Conservation (phyloP, 2,329 filamentous ascomycete species). For the Thielaviopsis ethacetica region DNA sequence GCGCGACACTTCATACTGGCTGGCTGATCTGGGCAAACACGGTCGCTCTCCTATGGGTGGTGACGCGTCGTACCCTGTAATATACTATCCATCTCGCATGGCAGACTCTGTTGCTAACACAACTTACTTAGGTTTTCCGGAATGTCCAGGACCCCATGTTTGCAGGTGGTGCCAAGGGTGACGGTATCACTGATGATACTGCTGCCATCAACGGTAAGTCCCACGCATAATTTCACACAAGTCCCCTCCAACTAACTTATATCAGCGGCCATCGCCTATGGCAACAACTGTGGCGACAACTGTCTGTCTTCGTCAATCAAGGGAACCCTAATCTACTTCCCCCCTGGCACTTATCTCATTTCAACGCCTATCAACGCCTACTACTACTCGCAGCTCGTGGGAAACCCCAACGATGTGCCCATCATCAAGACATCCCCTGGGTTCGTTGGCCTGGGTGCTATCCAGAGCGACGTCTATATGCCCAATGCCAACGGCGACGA, state of each 20-base stretch:
- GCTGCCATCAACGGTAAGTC: slow-evolving; percentile 29
- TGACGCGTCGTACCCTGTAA: neutral
- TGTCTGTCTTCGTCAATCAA: slow-evolving; percentile 19
- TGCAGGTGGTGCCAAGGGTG: slow-evolving; percentile 17
- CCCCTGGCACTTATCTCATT: slow-evolving; percentile 38
- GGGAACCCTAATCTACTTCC: slow-evolving; percentile 18
- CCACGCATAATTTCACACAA: neutral
- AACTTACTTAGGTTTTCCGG: slow-evolving; percentile 13
- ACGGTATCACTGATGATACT: slow-evolving; percentile 31
- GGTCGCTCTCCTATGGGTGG: slow-evolving; percentile 6
- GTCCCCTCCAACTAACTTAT: too few species aligned
- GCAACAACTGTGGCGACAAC: slow-evolving; percentile 19
- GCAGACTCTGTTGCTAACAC: too few species aligned
- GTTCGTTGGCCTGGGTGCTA: slow-evolving; percentile 39
- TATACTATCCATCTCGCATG: too few species aligned
- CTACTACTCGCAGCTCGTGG: slow-evolving; percentile 47
- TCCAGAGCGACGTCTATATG: slow-evolving; percentile 28
- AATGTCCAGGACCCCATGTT: slow-evolving; percentile 24
- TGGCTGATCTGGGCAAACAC: neutral
- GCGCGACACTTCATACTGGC: slow-evolving; percentile 2
- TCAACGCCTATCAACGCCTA: slow-evolving; percentile 41
- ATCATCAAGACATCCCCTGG: slow-evolving; percentile 34
- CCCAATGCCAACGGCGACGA: slow-evolving; percentile 17
- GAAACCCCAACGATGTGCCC: slow-evolving; percentile 35
- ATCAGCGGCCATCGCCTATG: slow-evolving; percentile 21